Evolutionary conservation across 2,329 filamentous ascomycete genomes (phyloP), one percentile per base, ranked within the genome.

Genomic region (Cryphonectria naterciae): DNA sequence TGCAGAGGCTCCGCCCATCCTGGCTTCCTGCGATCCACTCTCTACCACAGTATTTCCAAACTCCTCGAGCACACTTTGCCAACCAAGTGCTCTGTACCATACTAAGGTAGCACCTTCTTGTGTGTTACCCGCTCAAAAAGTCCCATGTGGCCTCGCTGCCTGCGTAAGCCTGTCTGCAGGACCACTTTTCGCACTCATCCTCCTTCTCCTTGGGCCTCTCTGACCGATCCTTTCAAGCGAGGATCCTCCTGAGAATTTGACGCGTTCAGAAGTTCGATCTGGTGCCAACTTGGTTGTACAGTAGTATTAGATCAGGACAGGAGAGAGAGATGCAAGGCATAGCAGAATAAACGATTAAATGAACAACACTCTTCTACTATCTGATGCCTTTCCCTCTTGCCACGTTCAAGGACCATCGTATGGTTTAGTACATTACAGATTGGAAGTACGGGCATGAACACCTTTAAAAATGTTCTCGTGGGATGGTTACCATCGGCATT

Each of bases 21-120:
- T 61, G 58, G 58, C 56, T n/a, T 63, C 39, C 62, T 35, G 19
- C 28, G 28, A 15, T 65, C 63, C 63, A 65, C 63, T 35, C 41
- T 49, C 22, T 49, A 49, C 46, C 46, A n/a, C 46, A 49, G 46
- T 35, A 49, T 49, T 13, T 65, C 63, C 37, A 39, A 52, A 35
- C 58, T 49, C 46, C 32, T 61, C 58, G 8, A 58, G 54, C 54
- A 32, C 54, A 49, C 19, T 22, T 22, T 49, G 22, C 46, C 46
- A 49, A 19, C 19, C 19, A 7, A n/a, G n/a, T 46, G 4, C 43
- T 7, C 43, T 7, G 19, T 19, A 22, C 43, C 13, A 46, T 46
- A 32, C 32, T 32, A 32, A 32, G 32, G 32, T 32, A 17, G 46
- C 7, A 56, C 11, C 54, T 35, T 28, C 28, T 54, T 13, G 52